Conservation (phyloP, 2,329 filamentous ascomycete species). For the Fusarium poae region DNA sequence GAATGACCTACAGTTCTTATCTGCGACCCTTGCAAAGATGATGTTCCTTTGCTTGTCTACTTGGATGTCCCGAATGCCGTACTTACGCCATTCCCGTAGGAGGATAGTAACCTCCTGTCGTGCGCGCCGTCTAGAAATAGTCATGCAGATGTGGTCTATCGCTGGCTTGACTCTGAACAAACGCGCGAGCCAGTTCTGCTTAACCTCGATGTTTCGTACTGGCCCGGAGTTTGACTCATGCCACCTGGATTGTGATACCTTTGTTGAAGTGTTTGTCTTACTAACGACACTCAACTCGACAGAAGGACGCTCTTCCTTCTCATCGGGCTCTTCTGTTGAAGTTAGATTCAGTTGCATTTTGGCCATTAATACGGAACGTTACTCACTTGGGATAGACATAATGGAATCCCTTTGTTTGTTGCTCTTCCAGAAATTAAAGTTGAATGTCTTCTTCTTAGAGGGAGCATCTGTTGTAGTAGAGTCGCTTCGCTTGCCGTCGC, state of each 20-base stretch:
- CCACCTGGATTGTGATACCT: slow-evolving; percentile 45
- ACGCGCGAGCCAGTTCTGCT: slow-evolving; percentile 88
- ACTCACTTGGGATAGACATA: slow-evolving; percentile 62
- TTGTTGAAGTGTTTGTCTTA: slow-evolving; percentile 33
- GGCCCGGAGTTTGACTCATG: slow-evolving; percentile 55
- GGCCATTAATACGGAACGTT: not conserved
- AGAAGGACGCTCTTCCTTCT: slow-evolving; percentile 28
- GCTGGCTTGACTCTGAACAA: slow-evolving; percentile 92
- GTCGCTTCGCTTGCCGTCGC: slow-evolving; percentile 46
- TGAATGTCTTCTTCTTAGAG: slow-evolving; percentile 66
- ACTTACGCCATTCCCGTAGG: slow-evolving; percentile 82
- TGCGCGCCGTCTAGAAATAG: slow-evolving; percentile 74
- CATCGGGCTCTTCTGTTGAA: slow-evolving; percentile 23
- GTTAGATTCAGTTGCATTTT: slow-evolving; percentile 10
- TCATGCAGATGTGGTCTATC: slow-evolving; percentile 79
- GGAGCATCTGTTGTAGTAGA: slow-evolving; percentile 44
- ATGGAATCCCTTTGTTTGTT: slow-evolving; percentile 59
- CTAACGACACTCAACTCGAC: slow-evolving; percentile 38
- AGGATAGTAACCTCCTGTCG: slow-evolving; percentile 82
- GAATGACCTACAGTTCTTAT: slow-evolving; percentile 77
- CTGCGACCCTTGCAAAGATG: slow-evolving; percentile 81
- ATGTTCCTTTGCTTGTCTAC: slow-evolving; percentile 84
- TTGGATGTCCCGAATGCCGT: slow-evolving; percentile 83
- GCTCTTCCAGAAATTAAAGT: slow-evolving; percentile 68
- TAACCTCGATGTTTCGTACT: slow-evolving; percentile 71